A percentile compares a stretch with the other conserved stretches of the same genome.
These are phyloP conservation scores for Ganoderma boninense DNA, from an alignment of 1,284 basidiomycete genomes.

Conservation along the genomic window DNA sequence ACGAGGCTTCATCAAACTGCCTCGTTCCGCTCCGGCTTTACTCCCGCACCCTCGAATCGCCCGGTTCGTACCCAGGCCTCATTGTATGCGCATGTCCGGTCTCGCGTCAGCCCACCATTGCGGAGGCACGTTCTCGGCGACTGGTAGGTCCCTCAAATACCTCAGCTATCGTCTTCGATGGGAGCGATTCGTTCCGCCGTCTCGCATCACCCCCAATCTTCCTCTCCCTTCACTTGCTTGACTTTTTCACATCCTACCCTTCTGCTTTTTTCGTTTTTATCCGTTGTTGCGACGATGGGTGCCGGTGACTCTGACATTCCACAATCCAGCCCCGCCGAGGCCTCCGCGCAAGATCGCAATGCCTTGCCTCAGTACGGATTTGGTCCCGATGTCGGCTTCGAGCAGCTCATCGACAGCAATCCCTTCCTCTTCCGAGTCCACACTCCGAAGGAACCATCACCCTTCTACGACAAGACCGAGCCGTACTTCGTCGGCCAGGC, in stretches of 20 bases:
- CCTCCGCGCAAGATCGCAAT: constrained; percentile 31
- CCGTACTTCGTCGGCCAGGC: constrained; percentile 70
- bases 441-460: constrained; percentile 68
- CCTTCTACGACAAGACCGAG: constrained; percentile 59
- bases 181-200: constrained; percentile 29
- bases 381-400: constrained; percentile 66
- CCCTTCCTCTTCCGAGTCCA: constrained; percentile 81
- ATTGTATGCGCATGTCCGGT: constrained; percentile 28
- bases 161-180: constrained; percentile 26
- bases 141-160: constrained; percentile 24
- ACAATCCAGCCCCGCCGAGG: constrained; percentile 23
- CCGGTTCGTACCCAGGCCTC: constrained; percentile 31
- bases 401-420: constrained; percentile 65
- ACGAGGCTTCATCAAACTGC: constrained; percentile 29
- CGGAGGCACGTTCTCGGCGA: constrained; percentile 25
- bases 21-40: constrained; percentile 19
- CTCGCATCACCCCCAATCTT: constrained; percentile 1
- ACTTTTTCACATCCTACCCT: constrained; percentile 1
- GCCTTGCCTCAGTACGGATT: constrained; percentile 77
- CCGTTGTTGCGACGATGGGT: constrained; percentile 22
- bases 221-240: constrained; percentile 10
- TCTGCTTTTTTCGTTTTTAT: constrained; percentile 15
- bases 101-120: constrained; percentile 29
- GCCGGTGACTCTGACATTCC: constrained; percentile 27
- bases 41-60: constrained; percentile 24